These are phyloP conservation scores for Irineochytrium annulatum DNA, from an alignment of 192 early-diverging fungal species.

Conservation along the genomic window DNA sequence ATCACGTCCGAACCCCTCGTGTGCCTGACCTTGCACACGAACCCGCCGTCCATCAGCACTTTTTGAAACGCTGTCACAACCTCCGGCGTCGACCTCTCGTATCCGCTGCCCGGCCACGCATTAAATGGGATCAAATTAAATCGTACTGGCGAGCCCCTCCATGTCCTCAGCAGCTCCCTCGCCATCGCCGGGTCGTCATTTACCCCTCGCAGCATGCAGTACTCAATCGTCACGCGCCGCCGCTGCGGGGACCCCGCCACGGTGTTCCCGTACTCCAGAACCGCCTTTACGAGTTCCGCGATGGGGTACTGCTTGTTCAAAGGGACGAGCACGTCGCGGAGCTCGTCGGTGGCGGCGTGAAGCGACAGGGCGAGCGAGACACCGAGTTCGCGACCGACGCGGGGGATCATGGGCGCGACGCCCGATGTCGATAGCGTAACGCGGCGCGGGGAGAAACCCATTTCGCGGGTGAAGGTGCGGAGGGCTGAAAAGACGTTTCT, in stretches of 20 bases:
- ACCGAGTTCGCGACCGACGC: slow-evolving; percentile 64
- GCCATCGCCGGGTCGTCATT: slow-evolving; percentile 75
- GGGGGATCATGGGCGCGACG: slow-evolving; percentile 76
- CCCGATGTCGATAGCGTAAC: slow-evolving; percentile 84
- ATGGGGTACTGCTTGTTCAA: slow-evolving; percentile 83
- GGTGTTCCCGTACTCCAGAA: slow-evolving; percentile 54
- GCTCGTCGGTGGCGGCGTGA: slow-evolving; percentile 74
- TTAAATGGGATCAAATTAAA: slow-evolving; percentile 76
- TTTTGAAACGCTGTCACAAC: slow-evolving; percentile 30
- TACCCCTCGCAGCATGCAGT: slow-evolving; percentile 83
- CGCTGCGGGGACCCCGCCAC: slow-evolving; percentile 47
- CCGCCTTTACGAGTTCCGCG: slow-evolving; percentile 62
- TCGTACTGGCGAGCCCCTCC: slow-evolving; percentile 56
- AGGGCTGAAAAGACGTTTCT: slow-evolving; percentile 41
- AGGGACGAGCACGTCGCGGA: slow-evolving; percentile 77
- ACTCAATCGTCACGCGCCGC: slow-evolving; percentile 83
- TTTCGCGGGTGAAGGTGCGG: slow-evolving; percentile 44
- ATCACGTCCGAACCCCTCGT: slow-evolving; percentile 18
- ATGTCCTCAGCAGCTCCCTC: slow-evolving; percentile 47
- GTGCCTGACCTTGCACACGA: slow-evolving; percentile 9
- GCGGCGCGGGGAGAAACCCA: slow-evolving; percentile 65
- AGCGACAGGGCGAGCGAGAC: slow-evolving; percentile 74
- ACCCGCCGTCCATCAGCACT: slow-evolving; percentile 8
- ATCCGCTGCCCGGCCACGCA: slow-evolving; percentile 76
- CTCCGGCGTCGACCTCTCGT: slow-evolving; percentile 50